Evolutionary conservation across 1,284 basidiomycete species (phyloP).

Genomic region (Cryptococcus sp.): DNA sequence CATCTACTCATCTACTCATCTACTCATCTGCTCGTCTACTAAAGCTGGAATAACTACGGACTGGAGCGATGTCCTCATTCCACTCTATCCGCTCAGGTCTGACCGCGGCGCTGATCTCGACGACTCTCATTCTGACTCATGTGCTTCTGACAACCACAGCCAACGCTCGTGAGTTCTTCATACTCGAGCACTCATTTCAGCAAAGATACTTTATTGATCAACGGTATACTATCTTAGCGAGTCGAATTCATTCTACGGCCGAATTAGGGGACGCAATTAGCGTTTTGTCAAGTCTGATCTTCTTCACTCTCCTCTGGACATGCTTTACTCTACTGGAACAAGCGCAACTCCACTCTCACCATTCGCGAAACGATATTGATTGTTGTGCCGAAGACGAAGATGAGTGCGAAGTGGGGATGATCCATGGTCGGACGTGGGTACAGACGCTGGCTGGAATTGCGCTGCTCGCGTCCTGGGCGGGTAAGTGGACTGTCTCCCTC

Average conservation of each 20-base stretch:
- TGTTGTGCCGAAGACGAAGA: not conserved
- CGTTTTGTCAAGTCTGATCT: slow-evolving; percentile 23
- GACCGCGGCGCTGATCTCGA: slow-evolving; percentile 18
- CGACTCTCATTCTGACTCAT: slow-evolving; percentile 25
- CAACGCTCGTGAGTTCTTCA: slow-evolving; percentile 17
- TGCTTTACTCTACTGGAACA: slow-evolving; percentile 29
- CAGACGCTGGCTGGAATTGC: not conserved
- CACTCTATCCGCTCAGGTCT: slow-evolving; percentile 14
- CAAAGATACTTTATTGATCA: too few relatives aligned
- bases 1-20: not conserved
- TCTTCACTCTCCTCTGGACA: slow-evolving; percentile 34
- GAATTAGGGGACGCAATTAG: slow-evolving; percentile 8
- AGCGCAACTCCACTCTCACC: not conserved
- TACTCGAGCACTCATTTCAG: not conserved
- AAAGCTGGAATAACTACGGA: not conserved
- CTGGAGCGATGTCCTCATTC: slow-evolving; percentile 7
- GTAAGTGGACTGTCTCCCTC: too few relatives aligned
- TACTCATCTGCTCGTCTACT: not conserved
- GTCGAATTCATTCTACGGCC: not conserved
- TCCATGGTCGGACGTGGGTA: not conserved
- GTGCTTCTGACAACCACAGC: slow-evolving; percentile 19
- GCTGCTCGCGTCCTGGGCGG: too few relatives aligned
- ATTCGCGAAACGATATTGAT: not conserved
- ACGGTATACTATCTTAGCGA: not conserved
- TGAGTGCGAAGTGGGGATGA: not conserved